Evolutionary conservation across 1,139 yeast genomes (phyloP).

Genomic region (Geotrichum reessii): DNA sequence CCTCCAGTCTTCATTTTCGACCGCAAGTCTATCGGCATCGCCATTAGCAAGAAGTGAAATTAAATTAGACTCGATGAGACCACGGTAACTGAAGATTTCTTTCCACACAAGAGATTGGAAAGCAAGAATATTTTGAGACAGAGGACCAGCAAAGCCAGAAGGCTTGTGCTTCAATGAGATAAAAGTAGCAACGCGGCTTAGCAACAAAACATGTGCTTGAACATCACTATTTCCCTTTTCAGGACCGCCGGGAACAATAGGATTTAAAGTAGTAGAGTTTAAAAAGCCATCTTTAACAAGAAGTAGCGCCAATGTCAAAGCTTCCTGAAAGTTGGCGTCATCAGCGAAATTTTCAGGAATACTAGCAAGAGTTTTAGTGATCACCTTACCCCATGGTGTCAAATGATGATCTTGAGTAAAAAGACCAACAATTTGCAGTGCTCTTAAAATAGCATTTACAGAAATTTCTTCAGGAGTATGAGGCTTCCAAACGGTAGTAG

Average conservation of each 20-base stretch:
- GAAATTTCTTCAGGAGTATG: conserved; percentile 11
- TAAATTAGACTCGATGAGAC: conserved; percentile 50
- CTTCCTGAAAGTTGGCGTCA: conserved; percentile 26
- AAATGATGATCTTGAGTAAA: conserved; percentile 44
- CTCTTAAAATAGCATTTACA: conserved; percentile 51
- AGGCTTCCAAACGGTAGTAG: conserved; percentile 1
- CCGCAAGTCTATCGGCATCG: conserved; percentile 41
- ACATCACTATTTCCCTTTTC: conserved; percentile 34
- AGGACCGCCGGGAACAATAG: conserved; percentile 34
- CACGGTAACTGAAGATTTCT: conserved; percentile 47
- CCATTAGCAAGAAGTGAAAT: conserved; percentile 51
- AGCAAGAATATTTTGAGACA: conserved; percentile 55
- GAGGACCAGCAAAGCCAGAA: conserved; percentile 62
- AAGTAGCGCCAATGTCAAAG: conserved; percentile 28
- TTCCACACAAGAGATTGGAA: conserved; percentile 64
- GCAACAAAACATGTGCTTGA: conserved; percentile 42
- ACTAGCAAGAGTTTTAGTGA: conserved; percentile 35
- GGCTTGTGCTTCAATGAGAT: conserved; percentile 51
- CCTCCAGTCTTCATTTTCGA: conserved; percentile 51
- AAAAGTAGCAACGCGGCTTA: conserved; percentile 56
- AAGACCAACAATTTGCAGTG: conserved; percentile 52
- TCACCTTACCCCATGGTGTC: conserved; percentile 52
- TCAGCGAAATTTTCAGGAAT: conserved; percentile 6
- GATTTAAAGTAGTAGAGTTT: conserved; percentile 18
- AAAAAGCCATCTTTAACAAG: conserved; percentile 31